These are phyloP conservation scores for Yamadazyma diddensiae DNA, from an alignment of 1,139 yeast genomes.

Conservation along the genomic window DNA sequence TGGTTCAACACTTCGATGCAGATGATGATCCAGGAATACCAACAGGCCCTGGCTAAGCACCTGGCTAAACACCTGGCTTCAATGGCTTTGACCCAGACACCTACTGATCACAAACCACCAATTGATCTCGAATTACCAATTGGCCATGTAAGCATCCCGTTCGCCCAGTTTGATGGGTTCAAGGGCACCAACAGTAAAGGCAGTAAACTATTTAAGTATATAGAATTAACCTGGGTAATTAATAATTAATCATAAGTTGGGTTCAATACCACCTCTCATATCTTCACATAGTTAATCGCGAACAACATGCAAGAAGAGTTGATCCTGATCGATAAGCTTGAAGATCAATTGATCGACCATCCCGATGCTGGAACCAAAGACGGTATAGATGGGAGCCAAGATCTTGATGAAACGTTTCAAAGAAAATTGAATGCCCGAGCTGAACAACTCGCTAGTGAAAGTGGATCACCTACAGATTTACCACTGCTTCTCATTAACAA, in stretches of 20 bases:
- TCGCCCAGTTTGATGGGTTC: conserved; percentile 51
- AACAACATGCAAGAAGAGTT: conserved; percentile 32
- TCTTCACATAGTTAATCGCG: neutral
- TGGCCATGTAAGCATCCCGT: neutral
- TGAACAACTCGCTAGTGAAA: conserved; percentile 28
- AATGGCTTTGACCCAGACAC: too few relatives aligned
- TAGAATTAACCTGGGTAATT: conserved; percentile 7
- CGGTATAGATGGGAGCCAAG: conserved; percentile 26
- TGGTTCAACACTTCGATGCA: conserved; percentile 28
- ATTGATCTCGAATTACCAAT: neutral
- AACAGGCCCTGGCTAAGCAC: too few relatives aligned
- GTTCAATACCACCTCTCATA: neutral
- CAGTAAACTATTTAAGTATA: conserved; percentile 43
- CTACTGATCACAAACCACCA: too few relatives aligned
- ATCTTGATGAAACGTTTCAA: conserved; percentile 45
- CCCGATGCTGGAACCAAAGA: conserved; percentile 41
- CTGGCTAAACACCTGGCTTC: too few relatives aligned
- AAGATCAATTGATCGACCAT: conserved; percentile 47
- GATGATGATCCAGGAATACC: neutral
- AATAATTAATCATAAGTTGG: neutral
- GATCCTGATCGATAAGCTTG: conserved; percentile 43
- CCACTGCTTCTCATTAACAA: conserved; percentile 32
- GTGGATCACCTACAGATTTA: conserved; percentile 3
- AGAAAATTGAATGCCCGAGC: conserved; percentile 44
- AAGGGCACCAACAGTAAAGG: conserved; percentile 62